These are phyloP conservation scores for Hericium alpestre DNA, from an alignment of 768 basidiomycete genomes.

Conservation along the genomic window DNA sequence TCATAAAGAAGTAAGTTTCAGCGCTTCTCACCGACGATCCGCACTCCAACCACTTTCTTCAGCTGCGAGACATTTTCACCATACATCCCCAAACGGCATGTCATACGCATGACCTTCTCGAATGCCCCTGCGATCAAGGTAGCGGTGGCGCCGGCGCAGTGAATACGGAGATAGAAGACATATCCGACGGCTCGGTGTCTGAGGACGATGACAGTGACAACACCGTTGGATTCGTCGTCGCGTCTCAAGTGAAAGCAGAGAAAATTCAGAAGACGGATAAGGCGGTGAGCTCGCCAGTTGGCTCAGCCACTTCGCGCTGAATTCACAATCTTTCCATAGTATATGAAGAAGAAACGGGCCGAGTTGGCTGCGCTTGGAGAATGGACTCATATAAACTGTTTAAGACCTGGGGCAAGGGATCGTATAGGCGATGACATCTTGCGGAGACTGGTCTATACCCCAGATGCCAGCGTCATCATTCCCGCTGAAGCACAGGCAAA, in stretches of 20 bases:
- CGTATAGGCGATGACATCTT: constrained; percentile 60
- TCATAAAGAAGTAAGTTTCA: constrained; percentile 60
- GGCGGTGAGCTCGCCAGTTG: constrained; percentile 30
- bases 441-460: constrained; percentile 32
- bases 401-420: constrained; percentile 32
- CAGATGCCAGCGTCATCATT: constrained; percentile 7
- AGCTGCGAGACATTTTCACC: constrained; percentile 92
- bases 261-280: constrained; percentile 37
- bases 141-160: background rate
- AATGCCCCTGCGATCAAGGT: constrained; percentile 52
- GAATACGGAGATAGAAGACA: background rate
- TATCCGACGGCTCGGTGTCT: background rate
- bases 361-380: constrained; percentile 64
- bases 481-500: constrained; percentile 5
- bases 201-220: constrained; percentile 22
- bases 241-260: constrained; percentile 47
- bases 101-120: constrained; percentile 88
- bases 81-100: constrained; percentile 68
- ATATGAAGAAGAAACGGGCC: constrained; percentile 54
- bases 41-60: constrained; percentile 4
- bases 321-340: constrained; percentile 28
- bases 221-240: constrained; percentile 40
- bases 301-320: constrained; percentile 3
- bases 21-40: constrained; percentile 1
- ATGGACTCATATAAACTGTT: constrained; percentile 81